A percentile compares a stretch with the other conserved stretches of the same genome.
phyloP scores from a whole-genome alignment of 768 basidiomycete genomes.

The Pulveroboletus ravenelii region DNA sequence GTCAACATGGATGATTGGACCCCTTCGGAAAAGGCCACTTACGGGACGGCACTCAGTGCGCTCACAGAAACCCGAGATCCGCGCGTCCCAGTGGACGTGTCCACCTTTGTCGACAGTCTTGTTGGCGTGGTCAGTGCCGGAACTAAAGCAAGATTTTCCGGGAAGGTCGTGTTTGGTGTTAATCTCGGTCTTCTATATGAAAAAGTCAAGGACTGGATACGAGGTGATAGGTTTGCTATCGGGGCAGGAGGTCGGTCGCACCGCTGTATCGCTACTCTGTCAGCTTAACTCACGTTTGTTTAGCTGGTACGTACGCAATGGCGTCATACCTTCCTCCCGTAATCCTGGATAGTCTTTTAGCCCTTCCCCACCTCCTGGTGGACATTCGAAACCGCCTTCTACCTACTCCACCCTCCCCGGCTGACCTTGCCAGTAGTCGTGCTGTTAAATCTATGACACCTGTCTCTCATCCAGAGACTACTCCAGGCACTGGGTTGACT shows the following conservation, averaged over 20 bases:
- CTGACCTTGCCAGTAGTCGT: slow-evolving; percentile 30
- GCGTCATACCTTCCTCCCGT: slow-evolving; percentile 67
- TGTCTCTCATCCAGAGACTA: slow-evolving; percentile 10
- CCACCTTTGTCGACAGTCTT: slow-evolving; percentile 55
- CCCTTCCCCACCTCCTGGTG: slow-evolving; percentile 61
- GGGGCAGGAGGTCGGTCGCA: slow-evolving; percentile 70
- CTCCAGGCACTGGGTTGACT: background rate
- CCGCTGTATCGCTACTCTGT: background rate
- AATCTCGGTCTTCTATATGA: slow-evolving; percentile 38
- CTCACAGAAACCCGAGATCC: slow-evolving; percentile 38
- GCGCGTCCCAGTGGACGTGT: slow-evolving; percentile 52
- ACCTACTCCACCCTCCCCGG: slow-evolving; percentile 42
- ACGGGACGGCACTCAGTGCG: slow-evolving; percentile 64
- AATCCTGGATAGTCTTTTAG: slow-evolving; percentile 61
- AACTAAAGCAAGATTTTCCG: slow-evolving; percentile 33
- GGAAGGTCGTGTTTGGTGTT: slow-evolving; percentile 40
- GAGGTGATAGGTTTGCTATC: slow-evolving; percentile 65
- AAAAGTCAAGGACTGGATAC: slow-evolving; percentile 49
- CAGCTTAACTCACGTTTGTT: slow-evolving; percentile 9
- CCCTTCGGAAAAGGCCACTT: slow-evolving; percentile 65
- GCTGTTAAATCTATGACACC: slow-evolving; percentile 14
- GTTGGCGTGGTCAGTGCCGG: slow-evolving; percentile 59
- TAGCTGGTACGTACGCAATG: slow-evolving; percentile 64
- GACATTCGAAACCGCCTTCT: slow-evolving; percentile 58
- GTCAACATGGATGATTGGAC: slow-evolving; percentile 69